Evolutionary conservation across 2,329 filamentous ascomycete species (phyloP), one percentile per base, ranked within the genome.

Genomic region (Colletotrichum costaricense): DNA sequence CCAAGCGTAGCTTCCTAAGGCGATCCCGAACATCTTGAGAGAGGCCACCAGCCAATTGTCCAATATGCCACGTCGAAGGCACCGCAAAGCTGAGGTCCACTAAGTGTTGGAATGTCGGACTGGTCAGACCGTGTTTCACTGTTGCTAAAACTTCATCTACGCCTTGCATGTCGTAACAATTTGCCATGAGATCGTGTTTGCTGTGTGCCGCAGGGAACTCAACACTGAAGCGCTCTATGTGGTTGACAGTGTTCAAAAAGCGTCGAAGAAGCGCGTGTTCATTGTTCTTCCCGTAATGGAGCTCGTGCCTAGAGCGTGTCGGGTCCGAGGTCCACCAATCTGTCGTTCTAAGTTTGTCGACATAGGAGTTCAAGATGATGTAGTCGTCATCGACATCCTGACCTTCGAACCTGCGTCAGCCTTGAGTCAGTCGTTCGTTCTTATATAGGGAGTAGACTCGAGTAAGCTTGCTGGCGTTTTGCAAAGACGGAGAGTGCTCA

Each of bases 101-200:
- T 3, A 72, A 26, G 11, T 72, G 16, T 7, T 22, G 46, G 6
- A 72, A 38, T 14, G 46, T 57, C 8, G 63, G 26, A 14, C 58
- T 60, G 5, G 16, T 49, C 19, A 72, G 58, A 1, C 63, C 69
- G 22, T 67, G 33, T 7, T 52, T 46, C 3, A 69, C 19, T 19
- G 64, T 58, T 2, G 30, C 5, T 24, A 68, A 38, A 19, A 63
- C 22, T 5, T 72, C 52, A 14, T 46, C 24, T 14, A 72, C 16
- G 11, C 58, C 65, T 30, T 55, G 38, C 64, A 63, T 58, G 6
- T 69, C 69, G 19, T 72, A 72, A 42, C 69, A 72, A 12, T 72
- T n/a, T 11, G 58, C 64, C 35, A 11, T 38, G 1, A 58, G 26
- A 8, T 58, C 38, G 4, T 22, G 5, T 8, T 38, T 8, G 54